Conservation (phyloP, 2,329 filamentous ascomycete genomes). For the Calonectria fujianensis region DNA sequence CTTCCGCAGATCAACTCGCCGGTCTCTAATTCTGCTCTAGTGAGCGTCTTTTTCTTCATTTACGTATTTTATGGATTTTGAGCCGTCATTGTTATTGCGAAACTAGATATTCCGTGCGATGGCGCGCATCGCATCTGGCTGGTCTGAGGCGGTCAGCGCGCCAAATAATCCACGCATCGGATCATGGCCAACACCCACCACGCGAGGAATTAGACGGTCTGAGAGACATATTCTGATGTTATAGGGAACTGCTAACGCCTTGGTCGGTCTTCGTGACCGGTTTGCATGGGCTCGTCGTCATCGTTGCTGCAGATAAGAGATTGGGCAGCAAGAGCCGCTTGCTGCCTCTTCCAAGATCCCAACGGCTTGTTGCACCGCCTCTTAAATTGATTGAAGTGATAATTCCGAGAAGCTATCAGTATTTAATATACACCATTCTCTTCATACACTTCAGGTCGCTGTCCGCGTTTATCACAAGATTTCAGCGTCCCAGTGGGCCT, state of each 20-base stretch:
- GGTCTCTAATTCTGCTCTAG: background rate
- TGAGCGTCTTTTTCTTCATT: slow-evolving; percentile 13
- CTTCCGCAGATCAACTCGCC: slow-evolving; percentile 3
- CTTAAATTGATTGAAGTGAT: background rate
- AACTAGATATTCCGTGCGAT: slow-evolving; percentile 20
- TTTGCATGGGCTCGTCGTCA: background rate
- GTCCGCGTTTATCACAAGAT: background rate
- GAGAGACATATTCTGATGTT: background rate
- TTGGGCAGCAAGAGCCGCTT: slow-evolving; percentile 21
- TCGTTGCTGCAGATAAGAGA: slow-evolving; percentile 4
- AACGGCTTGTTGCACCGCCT: background rate
- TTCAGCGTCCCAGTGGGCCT: background rate
- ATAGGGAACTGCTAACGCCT: background rate
- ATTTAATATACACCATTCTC: background rate
- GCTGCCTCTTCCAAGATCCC: background rate
- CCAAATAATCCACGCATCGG: slow-evolving; percentile 20
- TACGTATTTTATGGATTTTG: background rate
- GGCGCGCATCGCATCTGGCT: slow-evolving; percentile 9
- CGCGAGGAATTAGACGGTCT: background rate
- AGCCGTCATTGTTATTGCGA: background rate
- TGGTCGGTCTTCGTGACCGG: background rate
- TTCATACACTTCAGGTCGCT: background rate
- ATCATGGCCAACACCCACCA: background rate
- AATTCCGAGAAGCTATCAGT: background rate
- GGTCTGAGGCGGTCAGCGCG: slow-evolving; percentile 32